A percentile compares a stretch with the other conserved stretches of the same genome.
Conservation (phyloP, 1,284 basidiomycete genomes). For the Boletellus deceptivus region DNA sequence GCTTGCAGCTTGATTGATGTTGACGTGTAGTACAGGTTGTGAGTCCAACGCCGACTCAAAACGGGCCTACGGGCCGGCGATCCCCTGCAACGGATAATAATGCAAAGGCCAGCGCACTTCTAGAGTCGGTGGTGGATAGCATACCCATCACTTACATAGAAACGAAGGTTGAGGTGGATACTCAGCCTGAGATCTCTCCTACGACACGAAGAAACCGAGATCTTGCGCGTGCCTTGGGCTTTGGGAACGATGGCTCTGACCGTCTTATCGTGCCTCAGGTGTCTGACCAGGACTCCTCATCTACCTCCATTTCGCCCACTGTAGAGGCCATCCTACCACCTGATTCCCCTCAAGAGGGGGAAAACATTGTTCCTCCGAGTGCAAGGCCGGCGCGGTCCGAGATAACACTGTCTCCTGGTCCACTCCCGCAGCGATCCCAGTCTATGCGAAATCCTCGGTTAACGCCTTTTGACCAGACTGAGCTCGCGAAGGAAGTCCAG, state of each 20-base stretch:
- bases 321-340: constrained; percentile 28
- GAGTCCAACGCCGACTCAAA: constrained; percentile 45
- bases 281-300: constrained; percentile 19
- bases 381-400: constrained; percentile 4
- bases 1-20: constrained; percentile 5
- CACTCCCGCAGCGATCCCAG: constrained; percentile 32
- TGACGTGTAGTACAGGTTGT: constrained; percentile 42
- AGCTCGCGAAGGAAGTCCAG: constrained; percentile 65
- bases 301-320: constrained; percentile 29
- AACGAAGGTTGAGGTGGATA: constrained; percentile 23
- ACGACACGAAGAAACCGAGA: constrained; percentile 63
- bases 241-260: constrained; percentile 46
- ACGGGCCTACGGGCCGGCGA: constrained; percentile 26
- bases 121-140: constrained; percentile 67
- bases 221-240: constrained; percentile 65
- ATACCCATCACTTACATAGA: constrained; percentile 44
- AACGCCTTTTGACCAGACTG: constrained; percentile 43
- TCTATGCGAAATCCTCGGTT: constrained; percentile 39
- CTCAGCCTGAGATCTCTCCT: constrained; percentile 41
- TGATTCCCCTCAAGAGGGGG: constrained; percentile 21
- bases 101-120: constrained; percentile 59
- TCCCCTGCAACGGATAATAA: constrained; percentile 43
- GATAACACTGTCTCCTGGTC: constrained; percentile 16
- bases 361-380: constrained; percentile 13
- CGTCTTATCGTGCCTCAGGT: constrained; percentile 21